phyloP scores from a whole-genome alignment of 106 monocot genomes.

The Xerophyta viscosa region DNA sequence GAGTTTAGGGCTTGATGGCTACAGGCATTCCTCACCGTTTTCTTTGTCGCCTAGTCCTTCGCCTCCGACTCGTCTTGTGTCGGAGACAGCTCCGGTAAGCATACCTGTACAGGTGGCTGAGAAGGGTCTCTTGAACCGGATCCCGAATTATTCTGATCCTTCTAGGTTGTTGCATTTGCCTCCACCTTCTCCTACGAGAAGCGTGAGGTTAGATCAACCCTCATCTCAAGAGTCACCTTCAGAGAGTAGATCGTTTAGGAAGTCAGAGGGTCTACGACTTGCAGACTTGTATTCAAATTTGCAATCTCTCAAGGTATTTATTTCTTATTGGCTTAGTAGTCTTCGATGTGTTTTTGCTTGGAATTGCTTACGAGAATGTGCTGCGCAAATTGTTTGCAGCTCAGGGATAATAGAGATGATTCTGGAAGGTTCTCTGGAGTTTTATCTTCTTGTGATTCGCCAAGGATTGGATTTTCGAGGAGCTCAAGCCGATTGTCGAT shows the following conservation, averaged over 20 bases:
- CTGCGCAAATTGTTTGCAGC: conserved; percentile 20
- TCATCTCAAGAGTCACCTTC: conserved; percentile 54
- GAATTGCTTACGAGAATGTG: too few species aligned
- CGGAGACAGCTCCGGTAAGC: conserved; percentile 64
- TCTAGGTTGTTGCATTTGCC: conserved; percentile 50
- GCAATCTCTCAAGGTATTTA: conserved; percentile 55
- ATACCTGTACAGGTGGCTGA: conserved; percentile 43
- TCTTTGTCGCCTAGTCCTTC: conserved; percentile 74
- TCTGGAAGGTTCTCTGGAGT: conserved; percentile 76
- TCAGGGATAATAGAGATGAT: conserved; percentile 78
- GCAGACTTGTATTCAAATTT: conserved; percentile 41
- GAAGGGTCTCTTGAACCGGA: conserved; percentile 20
- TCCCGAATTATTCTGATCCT: conserved; percentile 56
- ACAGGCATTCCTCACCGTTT: conserved; percentile 49
- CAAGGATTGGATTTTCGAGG: conserved; percentile 61
- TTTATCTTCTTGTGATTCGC: conserved; percentile 63
- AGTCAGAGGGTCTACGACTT: conserved; percentile 39
- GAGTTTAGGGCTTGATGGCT: conserved; percentile 33
- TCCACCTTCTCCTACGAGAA: conserved; percentile 60
- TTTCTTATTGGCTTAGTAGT: too few species aligned
- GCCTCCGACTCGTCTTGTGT: conserved; percentile 57
- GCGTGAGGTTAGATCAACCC: conserved; percentile 23
- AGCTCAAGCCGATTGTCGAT: conserved; percentile 77
- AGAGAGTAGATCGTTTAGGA: conserved; percentile 41
- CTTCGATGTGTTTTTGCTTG: too few species aligned